phyloP scores from a whole-genome alignment of 768 basidiomycete species.

The Lanmaoa pseudosensibilis region DNA sequence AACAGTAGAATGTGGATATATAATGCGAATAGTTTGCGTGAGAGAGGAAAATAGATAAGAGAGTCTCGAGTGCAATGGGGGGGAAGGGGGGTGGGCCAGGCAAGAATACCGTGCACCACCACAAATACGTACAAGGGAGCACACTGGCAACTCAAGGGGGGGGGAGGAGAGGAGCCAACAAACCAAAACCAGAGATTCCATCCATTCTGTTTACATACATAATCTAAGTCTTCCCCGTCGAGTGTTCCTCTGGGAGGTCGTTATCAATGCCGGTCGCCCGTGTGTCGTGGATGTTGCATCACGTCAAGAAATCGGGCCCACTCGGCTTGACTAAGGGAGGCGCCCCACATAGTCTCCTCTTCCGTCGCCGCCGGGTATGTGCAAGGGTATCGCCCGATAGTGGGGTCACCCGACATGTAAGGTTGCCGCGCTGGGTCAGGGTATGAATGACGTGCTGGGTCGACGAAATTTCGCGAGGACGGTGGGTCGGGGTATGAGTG shows the following conservation, averaged over 20 bases:
- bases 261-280: constrained; percentile 29
- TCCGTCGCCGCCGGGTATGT: constrained; percentile 50
- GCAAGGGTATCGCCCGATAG: constrained; percentile 26
- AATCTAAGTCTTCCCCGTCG: constrained; percentile 17
- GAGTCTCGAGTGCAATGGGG: constrained; percentile 3
- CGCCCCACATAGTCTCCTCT: constrained; percentile 71
- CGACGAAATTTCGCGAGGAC: constrained; percentile 26
- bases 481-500: constrained; percentile 27
- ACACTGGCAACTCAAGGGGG: constrained; percentile 18
- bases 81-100: not conserved
- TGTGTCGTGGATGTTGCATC: constrained; percentile 48
- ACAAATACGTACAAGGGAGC: constrained; percentile 25
- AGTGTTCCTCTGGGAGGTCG: constrained; percentile 8
- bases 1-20: constrained; percentile 18
- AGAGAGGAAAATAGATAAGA: constrained; percentile 14
- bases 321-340: constrained; percentile 74
- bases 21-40: constrained; percentile 20
- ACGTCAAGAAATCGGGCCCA: constrained; percentile 69
- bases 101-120: constrained; percentile 20
- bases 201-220: constrained; percentile 33
- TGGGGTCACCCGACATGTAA: constrained; percentile 26
- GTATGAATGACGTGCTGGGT: constrained; percentile 24
- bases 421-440: constrained; percentile 29
- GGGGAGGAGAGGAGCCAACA: constrained; percentile 7
- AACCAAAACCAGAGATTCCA: constrained; percentile 26